Percentiles rank a stretch among this genome's conserved stretches.
Evolutionary conservation across 495 filamentous ascomycete species (phyloP).

Genomic region (Trichoderma erinaceum): DNA sequence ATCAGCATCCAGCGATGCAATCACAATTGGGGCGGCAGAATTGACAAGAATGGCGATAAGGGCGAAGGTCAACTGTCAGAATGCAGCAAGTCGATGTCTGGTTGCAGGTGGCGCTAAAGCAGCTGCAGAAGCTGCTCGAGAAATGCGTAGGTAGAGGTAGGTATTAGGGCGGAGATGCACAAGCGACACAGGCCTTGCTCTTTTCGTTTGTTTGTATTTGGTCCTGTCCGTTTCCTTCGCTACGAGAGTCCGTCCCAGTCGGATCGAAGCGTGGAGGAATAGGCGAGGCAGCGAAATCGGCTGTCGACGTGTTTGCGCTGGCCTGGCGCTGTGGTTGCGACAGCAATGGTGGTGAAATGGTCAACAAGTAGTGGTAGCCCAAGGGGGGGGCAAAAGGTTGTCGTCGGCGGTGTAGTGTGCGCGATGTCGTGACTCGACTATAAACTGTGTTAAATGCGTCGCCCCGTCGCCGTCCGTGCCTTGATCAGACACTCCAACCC

Average conservation of each 20-base stretch:
- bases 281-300: background rate
- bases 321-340: background rate
- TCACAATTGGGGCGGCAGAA: constrained; percentile 4
- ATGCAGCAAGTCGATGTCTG: constrained; percentile 3
- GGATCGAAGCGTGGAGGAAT: background rate
- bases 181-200: background rate
- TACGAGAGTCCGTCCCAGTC: background rate
- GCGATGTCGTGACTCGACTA: constrained; percentile 1
- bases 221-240: background rate
- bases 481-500: constrained; percentile 12
- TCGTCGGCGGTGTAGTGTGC: background rate
- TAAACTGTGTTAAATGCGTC: background rate
- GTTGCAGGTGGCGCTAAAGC: constrained; percentile 11
- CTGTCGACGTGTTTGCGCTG: constrained; percentile 1
- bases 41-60: background rate
- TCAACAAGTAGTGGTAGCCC: background rate
- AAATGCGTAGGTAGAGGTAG: background rate
- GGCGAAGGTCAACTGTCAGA: background rate
- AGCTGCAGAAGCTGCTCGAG: constrained; percentile 1
- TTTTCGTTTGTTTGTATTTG: background rate
- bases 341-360: background rate
- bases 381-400: background rate
- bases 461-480: background rate
- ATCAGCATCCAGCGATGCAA: constrained; percentile 14
- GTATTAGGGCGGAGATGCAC: constrained; percentile 1